Base-by-base conservation (phyloP, 2,329 filamentous ascomycete species). In the Aspergillus transmontanensis region DNA sequence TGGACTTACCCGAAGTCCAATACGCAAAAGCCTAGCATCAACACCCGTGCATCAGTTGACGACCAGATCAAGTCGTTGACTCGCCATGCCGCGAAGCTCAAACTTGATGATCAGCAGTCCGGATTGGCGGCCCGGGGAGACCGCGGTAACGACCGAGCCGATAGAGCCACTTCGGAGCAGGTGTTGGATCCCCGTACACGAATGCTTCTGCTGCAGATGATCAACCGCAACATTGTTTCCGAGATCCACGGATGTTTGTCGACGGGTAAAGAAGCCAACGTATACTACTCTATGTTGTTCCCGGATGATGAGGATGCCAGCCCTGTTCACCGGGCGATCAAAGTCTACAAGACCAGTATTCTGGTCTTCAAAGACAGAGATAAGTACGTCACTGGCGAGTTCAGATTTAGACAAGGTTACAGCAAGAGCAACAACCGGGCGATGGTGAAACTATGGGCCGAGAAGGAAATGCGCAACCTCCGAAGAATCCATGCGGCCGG, bases 281-380 rank as follows among this genome's bases (percentile, higher is more conserved):
- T 99, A 30, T 99, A 99, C 80, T 93, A 96, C 67, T 93, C 94
- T 21, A 85, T 96, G 12, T 86, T 88, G 3, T 82, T 87, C 1
- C 82, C 85, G 2, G 78, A 82, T 6, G 80, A 66, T 7, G 79
- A 85, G 9, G 82, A 83, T 45, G 78, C 79, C 21, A 71, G 75
- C 2, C 80, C 84, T 23, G 81, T 89, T 0, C 92, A 97, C 73
- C 88, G 93, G 56, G 95, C 95, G 14, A 93, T 98, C 83, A 99
- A 99, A 81, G 92, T 99, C 57, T 99, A 99, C 87, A 99, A 99
- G 85, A 99, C 95, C 9, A 91, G 92, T 60, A 99, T 99, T 68
- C 83, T 99, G 36, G 93, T 96, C 28, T 99, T 99, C 87, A 98
- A 98, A 81, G 95, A 99, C 80, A 87, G 95, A 63, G 94, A 97